Evolutionary conservation across 75 land plant genomes (phyloP).

Genomic region (Ceratopteris richardii): DNA sequence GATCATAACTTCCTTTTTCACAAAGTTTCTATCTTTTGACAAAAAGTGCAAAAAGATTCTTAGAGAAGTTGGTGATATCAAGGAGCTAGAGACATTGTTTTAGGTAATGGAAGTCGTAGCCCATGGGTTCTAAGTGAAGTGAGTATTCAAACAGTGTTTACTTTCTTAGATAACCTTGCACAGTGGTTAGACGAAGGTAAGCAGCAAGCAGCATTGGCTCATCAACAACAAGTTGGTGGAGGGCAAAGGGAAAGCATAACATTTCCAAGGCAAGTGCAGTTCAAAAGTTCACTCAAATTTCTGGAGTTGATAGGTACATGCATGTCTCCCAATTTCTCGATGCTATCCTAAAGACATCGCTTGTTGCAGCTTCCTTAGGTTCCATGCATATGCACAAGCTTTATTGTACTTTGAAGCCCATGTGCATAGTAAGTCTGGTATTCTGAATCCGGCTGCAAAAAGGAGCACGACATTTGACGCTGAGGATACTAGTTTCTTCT

Average conservation of each 20-base stretch:
- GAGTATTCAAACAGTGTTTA: constrained; percentile 91
- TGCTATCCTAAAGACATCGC: constrained; percentile 85
- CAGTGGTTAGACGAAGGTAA: constrained; percentile 97
- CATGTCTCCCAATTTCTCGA: constrained; percentile 72
- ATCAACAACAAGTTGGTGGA: constrained; percentile 26
- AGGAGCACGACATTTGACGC: constrained; percentile 73
- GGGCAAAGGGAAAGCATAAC: constrained; percentile 18
- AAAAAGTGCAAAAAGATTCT: too few species aligned
- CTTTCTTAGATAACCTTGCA: constrained; percentile 93
- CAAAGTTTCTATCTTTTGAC: too few species aligned
- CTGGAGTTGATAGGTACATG: constrained; percentile 34
- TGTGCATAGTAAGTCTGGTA: constrained; percentile 77
- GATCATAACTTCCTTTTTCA: too few species aligned
- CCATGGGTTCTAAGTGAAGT: constrained; percentile 73
- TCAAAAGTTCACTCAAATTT: constrained; percentile 10
- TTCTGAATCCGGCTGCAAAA: constrained; percentile 91
- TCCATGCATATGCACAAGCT: constrained; percentile 93
- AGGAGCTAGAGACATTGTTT: constrained; percentile 12
- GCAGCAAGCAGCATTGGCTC: constrained; percentile 37
- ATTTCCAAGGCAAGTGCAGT: constrained; percentile 7
- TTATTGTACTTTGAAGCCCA: constrained; percentile 87
- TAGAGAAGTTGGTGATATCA: too few species aligned
- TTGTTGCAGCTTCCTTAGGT: constrained; percentile 86
- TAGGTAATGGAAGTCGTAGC: constrained; percentile 9
- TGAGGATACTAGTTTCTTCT: constrained; percentile 83